Evolutionary conservation across 192 early-diverging fungal genomes (phyloP), one percentile per base, ranked within the genome.

Genomic region (Glomus cerebriforme): DNA sequence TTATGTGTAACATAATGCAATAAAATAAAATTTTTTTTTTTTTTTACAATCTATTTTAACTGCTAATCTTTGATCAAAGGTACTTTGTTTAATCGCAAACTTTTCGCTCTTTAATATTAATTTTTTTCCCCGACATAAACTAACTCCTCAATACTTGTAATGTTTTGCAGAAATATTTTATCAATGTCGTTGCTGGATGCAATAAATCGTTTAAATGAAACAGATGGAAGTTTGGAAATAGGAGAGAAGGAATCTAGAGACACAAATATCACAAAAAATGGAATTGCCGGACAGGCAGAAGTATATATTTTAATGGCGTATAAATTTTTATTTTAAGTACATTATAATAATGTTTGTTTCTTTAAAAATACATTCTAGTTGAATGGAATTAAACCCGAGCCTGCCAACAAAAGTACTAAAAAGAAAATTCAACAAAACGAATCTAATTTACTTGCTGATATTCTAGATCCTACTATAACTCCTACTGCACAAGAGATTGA

Each of bases 141-240:
- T 54, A 13, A 49, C 5, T 49, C 13, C n/a, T 49, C 4, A 4
- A 1, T 49, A 19, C 6, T 54, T 17, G 19, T 54, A 22, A 54
- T 49, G 15, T 54, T 54, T 54, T 54, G 6, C 22, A 54, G 49
- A 22, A 54, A 22, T 54, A 2, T 54, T 54, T 54, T 54, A 54
- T 54, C 49, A 54, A 54, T 54, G 49, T 22, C 19, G 19, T 54
- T 54, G 37, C 22, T 68, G 15, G 22, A 39, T 1, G 66, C 66
- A 68, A 10, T 68, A 39, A 68, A 68, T 68, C 66, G 66, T 35
- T 24, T 68, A n/a, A 68, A 68, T 35, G 34, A 39, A n/a, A 37
- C 34, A 39, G 31, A 31, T 22, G 66, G 2, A 6, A n/a, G n/a
- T 24, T 39, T 37, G 19, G 22, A 43, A 39, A 34, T 68, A 22